Conservation (phyloP, 306 rosid genomes). For the Vigna radiata region DNA sequence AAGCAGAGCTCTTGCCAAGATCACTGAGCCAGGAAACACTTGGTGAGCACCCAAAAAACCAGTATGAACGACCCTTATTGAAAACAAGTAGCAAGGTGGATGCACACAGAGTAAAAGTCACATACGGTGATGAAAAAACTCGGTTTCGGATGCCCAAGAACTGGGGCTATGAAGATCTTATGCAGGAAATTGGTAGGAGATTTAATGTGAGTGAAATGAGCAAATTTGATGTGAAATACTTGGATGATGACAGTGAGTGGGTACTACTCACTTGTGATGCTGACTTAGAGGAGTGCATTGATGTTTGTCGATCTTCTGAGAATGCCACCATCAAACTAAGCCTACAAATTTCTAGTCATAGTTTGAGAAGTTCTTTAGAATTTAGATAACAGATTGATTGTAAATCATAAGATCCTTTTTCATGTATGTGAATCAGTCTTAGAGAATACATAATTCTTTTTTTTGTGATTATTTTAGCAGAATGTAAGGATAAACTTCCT, state of each 20-base stretch:
- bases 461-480: conserved; percentile 17
- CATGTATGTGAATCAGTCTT: conserved; percentile 44
- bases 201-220: conserved; percentile 69
- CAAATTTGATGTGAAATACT: conserved; percentile 72
- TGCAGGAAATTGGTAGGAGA: conserved; percentile 68
- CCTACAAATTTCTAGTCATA: conserved; percentile 60
- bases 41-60: conserved; percentile 47
- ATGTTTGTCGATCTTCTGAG: conserved; percentile 65
- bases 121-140: conserved; percentile 74
- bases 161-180: conserved; percentile 62
- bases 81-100: conserved; percentile 45
- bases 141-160: conserved; percentile 73
- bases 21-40: conserved; percentile 72
- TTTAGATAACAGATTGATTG: conserved; percentile 49
- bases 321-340: conserved; percentile 72
- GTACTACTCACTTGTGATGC: conserved; percentile 87
- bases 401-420: conserved; percentile 44
- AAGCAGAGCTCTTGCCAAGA: conserved; percentile 52
- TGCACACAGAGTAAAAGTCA: conserved; percentile 66
- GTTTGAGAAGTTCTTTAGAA: conserved; percentile 38
- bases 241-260: conserved; percentile 97
- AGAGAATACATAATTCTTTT: conserved; percentile 25
- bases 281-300: conserved; percentile 93
- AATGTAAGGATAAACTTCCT: conserved; percentile 26
- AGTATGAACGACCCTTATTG: conserved; percentile 24